Evolutionary conservation across 805 yeast species (phyloP), one percentile per base, ranked within the genome.

Genomic region (Saturnispora sanitii): DNA sequence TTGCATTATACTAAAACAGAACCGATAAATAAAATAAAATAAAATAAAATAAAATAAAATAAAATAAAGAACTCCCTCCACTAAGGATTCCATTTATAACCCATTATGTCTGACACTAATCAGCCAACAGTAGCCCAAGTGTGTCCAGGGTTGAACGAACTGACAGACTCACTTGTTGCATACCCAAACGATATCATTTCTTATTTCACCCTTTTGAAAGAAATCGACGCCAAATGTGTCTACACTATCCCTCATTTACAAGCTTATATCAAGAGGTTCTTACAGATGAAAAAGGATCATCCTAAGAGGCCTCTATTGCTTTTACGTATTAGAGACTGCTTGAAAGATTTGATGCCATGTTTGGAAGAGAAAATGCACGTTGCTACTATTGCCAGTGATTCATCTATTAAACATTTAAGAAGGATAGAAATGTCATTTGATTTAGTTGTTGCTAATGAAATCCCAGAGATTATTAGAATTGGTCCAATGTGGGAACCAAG

Each of bases 351-450:
- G 42, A 77, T 90, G 66, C 96, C 97, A 1, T 84, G 95, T 46
- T 62, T 90, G 41, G 97, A 90, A 57, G 96, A 92, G 58, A 92
- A 92, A 61, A 86, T 92, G 94, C 96, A 90, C 58, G 96, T 92
- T 32, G 90, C 96, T 4, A 80, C 90, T 1, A 79, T 85, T 30
- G 96, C 96, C 18, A 72, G 84, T 23, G 96, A 88, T 51, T 71
- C 79, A 11, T 70, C 87, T 35, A 64, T 70, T 23, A 75, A 79
- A 44, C 82, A 85, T 53, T 62, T 85, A 41, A 70, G 68, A 38
- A 68, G 96, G 38, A 70, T 92, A 48, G 83, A 88, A 55, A 75
- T 81, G 49, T 94, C 84, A 54, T 88, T 76, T 64, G 82, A 82
- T 36, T 82, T 90, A 20, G 62, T 81, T 35, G 65, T 71, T 42